These are phyloP conservation scores for Postia placenta DNA, from an alignment of 768 basidiomycete genomes.

Conservation along the genomic window DNA sequence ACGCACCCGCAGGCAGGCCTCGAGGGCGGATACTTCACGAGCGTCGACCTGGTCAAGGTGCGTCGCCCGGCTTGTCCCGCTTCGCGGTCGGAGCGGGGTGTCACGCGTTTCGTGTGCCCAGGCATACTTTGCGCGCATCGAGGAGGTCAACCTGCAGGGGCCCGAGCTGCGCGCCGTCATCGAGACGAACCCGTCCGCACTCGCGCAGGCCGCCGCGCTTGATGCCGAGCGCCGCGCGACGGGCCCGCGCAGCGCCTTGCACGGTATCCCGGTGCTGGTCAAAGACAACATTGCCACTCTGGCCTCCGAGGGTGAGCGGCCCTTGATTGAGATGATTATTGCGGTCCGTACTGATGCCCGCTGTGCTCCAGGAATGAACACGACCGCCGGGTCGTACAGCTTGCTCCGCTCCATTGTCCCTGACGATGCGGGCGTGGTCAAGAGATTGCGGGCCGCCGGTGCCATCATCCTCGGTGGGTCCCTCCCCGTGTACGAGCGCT, in stretches of 20 bases:
- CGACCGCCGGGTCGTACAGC: conserved; percentile 25
- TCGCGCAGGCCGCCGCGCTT: conserved; percentile 41
- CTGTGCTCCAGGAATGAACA: conserved; percentile 36
- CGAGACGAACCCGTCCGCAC: conserved; percentile 49
- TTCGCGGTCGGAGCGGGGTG: not conserved
- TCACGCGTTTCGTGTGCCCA: conserved; percentile 17
- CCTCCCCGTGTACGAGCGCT: too few relatives aligned
- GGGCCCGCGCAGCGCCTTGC: conserved; percentile 24
- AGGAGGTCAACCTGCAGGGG: conserved; percentile 58
- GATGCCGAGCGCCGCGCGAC: conserved; percentile 17
- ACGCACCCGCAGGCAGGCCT: conserved; percentile 30
- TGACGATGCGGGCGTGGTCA: conserved; percentile 20
- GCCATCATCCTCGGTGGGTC: conserved; percentile 27
- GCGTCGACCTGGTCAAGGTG: conserved; percentile 59
- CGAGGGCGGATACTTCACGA: conserved; percentile 44
- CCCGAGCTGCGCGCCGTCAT: conserved; percentile 51
- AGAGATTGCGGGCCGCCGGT: conserved; percentile 21
- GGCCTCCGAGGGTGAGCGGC: conserved; percentile 27
- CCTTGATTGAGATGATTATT: too few relatives aligned
- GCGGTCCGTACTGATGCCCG: too few relatives aligned
- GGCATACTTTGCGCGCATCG: conserved; percentile 62
- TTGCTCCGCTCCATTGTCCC: conserved; percentile 21
- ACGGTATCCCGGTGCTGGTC: conserved; percentile 30
- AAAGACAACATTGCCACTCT: conserved; percentile 32
- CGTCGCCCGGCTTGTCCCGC: not conserved